These are phyloP conservation scores for Rutstroemia sp. DNA, from an alignment of 2,329 filamentous ascomycete species.

Conservation along the genomic window DNA sequence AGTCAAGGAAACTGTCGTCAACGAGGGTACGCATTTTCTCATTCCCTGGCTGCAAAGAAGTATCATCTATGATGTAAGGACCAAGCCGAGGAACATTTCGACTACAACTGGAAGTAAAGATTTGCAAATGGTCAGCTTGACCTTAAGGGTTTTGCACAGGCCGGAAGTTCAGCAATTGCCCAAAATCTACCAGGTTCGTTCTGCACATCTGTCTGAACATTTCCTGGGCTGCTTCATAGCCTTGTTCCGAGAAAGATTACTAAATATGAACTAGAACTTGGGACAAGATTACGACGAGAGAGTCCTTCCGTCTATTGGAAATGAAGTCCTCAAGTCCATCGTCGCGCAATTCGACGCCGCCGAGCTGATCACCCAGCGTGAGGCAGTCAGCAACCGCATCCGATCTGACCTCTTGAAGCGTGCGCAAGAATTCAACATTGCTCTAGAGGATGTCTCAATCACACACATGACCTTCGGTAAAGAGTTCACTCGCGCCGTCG, in stretches of 20 bases:
- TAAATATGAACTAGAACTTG: constrained; percentile 59
- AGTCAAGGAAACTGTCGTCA: constrained; percentile 87
- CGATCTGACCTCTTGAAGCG: constrained; percentile 85
- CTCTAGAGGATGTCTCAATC: constrained; percentile 96
- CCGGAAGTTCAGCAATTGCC: constrained; percentile 89
- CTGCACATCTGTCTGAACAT: neutral
- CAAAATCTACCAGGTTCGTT: constrained; percentile 91
- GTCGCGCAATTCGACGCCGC: constrained; percentile 98
- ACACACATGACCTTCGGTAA: constrained; percentile 99
- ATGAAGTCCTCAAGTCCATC: constrained; percentile 98
- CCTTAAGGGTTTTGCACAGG: constrained; percentile 86
- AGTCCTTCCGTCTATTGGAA: constrained; percentile 96
- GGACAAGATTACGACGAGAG: constrained; percentile 98
- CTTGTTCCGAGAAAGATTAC: too few species aligned
- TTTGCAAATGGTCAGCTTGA: constrained; percentile 99
- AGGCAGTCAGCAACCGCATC: constrained; percentile 93
- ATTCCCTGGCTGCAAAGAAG: constrained; percentile 92
- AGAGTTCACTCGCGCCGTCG: constrained; percentile 96
- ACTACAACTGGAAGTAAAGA: constrained; percentile 98
- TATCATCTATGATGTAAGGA: constrained; percentile 94
- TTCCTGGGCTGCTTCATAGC: neutral
- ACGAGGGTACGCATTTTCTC: constrained; percentile 95
- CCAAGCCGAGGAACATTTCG: constrained; percentile 93
- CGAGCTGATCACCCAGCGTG: constrained; percentile 97
- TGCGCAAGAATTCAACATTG: constrained; percentile 96